Evolutionary conservation across 495 filamentous ascomycete species (phyloP), one percentile per base, ranked within the genome.

Genomic region (Penicillium bovifimosum): DNA sequence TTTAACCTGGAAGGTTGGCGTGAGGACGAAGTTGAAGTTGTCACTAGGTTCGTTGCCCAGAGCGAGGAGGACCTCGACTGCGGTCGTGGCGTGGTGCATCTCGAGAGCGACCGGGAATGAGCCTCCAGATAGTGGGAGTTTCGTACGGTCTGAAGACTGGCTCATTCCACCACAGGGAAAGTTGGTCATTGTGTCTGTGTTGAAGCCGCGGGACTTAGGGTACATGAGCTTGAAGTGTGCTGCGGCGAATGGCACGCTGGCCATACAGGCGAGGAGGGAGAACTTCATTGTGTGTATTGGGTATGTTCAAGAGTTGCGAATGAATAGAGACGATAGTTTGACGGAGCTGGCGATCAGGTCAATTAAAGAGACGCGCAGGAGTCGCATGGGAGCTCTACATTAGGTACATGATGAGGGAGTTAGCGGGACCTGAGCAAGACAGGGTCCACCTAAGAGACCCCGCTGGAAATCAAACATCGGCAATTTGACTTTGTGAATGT

Each of bases 171-270:
- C 82, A 61, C 84, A 87, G 36, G 83, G 84, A 55, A 79, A 79
- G 11, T 60, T 66, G 52, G 48, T 33, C 47, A 82, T 71, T 4
- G 59, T 68, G 47, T 76, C 72, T 38, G 80, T 76, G 44, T 79
- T 62, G 57, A 77, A 75, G 17, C 81, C 84, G 31, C 80, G 77
- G 41, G 72, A 66, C 7, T 74, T 47, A 2, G 84, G 84, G 54
- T 72, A 86, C 33, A 66, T 56, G 50, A 87, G 77, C 5, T 68
- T 59, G 73, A 86, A 86, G 63, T 87, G 84, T 9, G 84, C 83
- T 41, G 73, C 64, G 16, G 66, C 67, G 28, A 81, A 54, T 42
- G 74, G 62, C 27, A 66, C 55, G 50, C 76, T 62, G 31, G 67
- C 29, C 16, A 62, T 47, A n/a, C 71, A 47, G 46, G 60, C 41